These are phyloP conservation scores for Thozetella sp. DNA, from an alignment of 495 filamentous ascomycete species.

Conservation along the genomic window DNA sequence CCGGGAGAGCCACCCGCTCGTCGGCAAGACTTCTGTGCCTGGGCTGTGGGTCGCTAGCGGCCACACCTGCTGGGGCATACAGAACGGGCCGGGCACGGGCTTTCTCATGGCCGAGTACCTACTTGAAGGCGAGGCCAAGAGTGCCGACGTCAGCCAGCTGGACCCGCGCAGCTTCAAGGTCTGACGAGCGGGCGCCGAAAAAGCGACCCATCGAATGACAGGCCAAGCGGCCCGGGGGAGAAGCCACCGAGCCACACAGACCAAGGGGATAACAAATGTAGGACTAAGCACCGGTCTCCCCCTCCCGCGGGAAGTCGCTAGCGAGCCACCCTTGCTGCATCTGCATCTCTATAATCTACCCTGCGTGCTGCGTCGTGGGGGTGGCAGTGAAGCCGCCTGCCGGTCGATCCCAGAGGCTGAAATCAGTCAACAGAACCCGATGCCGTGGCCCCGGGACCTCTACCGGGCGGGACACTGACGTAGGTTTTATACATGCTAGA, in stretches of 20 bases:
- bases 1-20: conserved; percentile 65
- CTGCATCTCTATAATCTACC: not conserved
- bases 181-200: too few species aligned
- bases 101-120: conserved; percentile 86
- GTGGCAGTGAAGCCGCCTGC: not conserved
- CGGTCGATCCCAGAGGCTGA: not conserved
- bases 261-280: too few species aligned
- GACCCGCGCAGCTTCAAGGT: conserved; percentile 64
- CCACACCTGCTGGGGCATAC: conserved; percentile 98
- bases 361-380: not conserved
- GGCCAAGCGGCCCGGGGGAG: too few species aligned
- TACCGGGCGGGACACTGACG: not conserved
- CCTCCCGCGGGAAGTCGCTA: not conserved
- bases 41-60: conserved; percentile 86
- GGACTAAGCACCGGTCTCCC: not conserved
- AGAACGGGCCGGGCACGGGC: conserved; percentile 92
- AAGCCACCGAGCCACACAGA: too few species aligned
- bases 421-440: not conserved
- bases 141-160: conserved; percentile 70
- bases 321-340: not conserved
- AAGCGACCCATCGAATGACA: too few species aligned
- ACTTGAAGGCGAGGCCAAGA: conserved; percentile 77
- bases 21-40: conserved; percentile 73
- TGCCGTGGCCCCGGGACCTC: not conserved
- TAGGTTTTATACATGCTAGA: too few species aligned